phyloP scores from a whole-genome alignment of 805 yeast genomes.

The Wickerhamiella vanderwaltii region DNA sequence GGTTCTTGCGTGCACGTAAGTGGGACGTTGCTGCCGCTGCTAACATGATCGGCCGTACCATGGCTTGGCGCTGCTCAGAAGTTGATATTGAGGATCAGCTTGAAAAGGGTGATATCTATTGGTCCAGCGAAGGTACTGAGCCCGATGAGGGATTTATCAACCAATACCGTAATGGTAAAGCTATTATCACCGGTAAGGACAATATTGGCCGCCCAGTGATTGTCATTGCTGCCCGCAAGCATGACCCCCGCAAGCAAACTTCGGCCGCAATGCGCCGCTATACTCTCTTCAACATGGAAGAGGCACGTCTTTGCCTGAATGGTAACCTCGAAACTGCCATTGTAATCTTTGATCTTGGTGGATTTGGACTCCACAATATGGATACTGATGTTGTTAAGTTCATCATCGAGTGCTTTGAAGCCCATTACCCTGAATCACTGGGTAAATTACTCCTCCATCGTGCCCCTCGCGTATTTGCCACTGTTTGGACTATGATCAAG shows the following conservation, averaged over 20 bases:
- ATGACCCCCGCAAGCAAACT: constrained; percentile 55
- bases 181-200: constrained; percentile 66
- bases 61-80: constrained; percentile 65
- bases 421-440: constrained; percentile 90
- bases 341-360: constrained; percentile 74
- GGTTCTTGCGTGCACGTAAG: constrained; percentile 79
- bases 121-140: constrained; percentile 35
- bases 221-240: constrained; percentile 66
- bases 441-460: constrained; percentile 78
- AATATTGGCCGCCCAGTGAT: constrained; percentile 66
- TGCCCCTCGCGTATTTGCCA: constrained; percentile 95
- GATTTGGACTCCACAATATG: constrained; percentile 82
- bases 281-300: constrained; percentile 68
- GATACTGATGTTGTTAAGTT: constrained; percentile 88
- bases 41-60: constrained; percentile 57
- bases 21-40: constrained; percentile 62
- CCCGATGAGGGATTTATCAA: constrained; percentile 33
- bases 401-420: constrained; percentile 80
- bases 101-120: constrained; percentile 57
- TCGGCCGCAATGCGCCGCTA: constrained; percentile 63
- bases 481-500: constrained; percentile 87
- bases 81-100: constrained; percentile 49
- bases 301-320: constrained; percentile 56
- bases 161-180: constrained; percentile 56
- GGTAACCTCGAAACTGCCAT: constrained; percentile 74